Evolutionary conservation across 352 stramenopile genomes (phyloP).

Genomic region (Phytophthora hybrid): DNA sequence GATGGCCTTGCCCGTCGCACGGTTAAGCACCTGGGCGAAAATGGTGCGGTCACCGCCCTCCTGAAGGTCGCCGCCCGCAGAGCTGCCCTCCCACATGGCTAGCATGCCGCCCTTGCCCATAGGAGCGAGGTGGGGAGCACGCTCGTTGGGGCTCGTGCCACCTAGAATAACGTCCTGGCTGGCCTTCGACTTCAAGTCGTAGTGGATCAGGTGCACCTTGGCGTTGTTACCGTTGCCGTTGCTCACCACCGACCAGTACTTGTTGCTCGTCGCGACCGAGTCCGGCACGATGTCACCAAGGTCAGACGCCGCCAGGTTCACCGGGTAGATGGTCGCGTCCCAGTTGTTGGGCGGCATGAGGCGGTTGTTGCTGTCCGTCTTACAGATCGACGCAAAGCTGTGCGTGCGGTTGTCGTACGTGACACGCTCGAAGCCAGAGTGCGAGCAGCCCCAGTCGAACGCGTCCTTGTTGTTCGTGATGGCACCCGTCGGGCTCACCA

Average conservation of each 20-base stretch:
- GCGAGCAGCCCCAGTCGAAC: slow-evolving; percentile 61
- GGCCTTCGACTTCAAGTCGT: slow-evolving; percentile 26
- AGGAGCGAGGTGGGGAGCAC: slow-evolving; percentile 48
- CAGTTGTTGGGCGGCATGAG: slow-evolving; percentile 60
- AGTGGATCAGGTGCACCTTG: slow-evolving; percentile 59
- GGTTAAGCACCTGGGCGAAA: slow-evolving; percentile 55
- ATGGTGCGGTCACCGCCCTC: slow-evolving; percentile 37
- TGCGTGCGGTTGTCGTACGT: slow-evolving; percentile 50
- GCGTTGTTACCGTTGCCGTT: slow-evolving; percentile 47
- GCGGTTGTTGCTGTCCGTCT: slow-evolving; percentile 70
- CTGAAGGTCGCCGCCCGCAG: slow-evolving; percentile 38
- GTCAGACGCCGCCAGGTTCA: slow-evolving; percentile 53
- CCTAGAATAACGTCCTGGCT: slow-evolving; percentile 55
- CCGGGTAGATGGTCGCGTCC: slow-evolving; percentile 57
- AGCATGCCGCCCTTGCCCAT: slow-evolving; percentile 52
- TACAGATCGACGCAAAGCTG: slow-evolving; percentile 56
- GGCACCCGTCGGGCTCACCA: slow-evolving; percentile 41
- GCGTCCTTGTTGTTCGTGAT: slow-evolving; percentile 41
- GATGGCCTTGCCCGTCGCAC: slow-evolving; percentile 39
- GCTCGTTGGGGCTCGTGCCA: slow-evolving; percentile 52
- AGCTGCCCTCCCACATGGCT: slow-evolving; percentile 51
- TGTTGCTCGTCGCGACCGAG: slow-evolving; percentile 21
- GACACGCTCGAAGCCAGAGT: not conserved
- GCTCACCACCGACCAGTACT: slow-evolving; percentile 63
- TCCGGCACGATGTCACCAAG: slow-evolving; percentile 62